Evolutionary conservation across 129 eudicot genomes (phyloP).

Genomic region (Artemisia tridentata): DNA sequence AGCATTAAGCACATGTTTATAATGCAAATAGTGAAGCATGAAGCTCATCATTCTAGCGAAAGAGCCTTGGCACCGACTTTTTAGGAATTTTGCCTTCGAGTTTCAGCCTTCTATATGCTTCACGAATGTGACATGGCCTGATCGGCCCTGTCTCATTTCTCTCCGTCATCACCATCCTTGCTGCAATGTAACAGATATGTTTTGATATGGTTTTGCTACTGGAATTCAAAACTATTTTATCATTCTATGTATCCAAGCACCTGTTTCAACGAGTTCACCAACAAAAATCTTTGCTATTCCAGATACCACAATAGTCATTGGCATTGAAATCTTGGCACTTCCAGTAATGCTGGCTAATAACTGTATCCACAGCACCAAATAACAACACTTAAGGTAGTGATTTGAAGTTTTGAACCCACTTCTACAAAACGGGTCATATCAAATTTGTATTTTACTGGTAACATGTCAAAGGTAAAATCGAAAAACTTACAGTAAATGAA

Average conservation of each 20-base stretch:
- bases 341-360: conserved; percentile 80
- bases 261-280: conserved; percentile 93
- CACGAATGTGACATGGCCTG: conserved; percentile 92
- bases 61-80: conserved; percentile 85
- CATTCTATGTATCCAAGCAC: conserved; percentile 26
- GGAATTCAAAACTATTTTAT: not conserved
- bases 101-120: conserved; percentile 84
- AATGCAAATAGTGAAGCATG: too few species aligned
- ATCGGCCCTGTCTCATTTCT: conserved; percentile 84
- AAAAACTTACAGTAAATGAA: not conserved
- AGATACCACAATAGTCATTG: conserved; percentile 93
- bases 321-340: conserved; percentile 78
- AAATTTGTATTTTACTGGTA: too few species aligned
- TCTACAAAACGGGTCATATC: too few species aligned
- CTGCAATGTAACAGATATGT: conserved; percentile 42
- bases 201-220: not conserved
- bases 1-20: too few species aligned
- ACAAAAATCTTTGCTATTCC: conserved; percentile 95
- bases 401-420: too few species aligned
- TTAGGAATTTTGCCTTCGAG: conserved; percentile 88
- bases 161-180: conserved; percentile 74
- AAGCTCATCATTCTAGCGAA: conserved; percentile 41
- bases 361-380: conserved; percentile 40
- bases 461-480: too few species aligned
- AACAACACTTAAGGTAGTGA: not conserved